Base-by-base conservation (phyloP, 345 rosid genomes). In the Bretschneidera sinensis region DNA sequence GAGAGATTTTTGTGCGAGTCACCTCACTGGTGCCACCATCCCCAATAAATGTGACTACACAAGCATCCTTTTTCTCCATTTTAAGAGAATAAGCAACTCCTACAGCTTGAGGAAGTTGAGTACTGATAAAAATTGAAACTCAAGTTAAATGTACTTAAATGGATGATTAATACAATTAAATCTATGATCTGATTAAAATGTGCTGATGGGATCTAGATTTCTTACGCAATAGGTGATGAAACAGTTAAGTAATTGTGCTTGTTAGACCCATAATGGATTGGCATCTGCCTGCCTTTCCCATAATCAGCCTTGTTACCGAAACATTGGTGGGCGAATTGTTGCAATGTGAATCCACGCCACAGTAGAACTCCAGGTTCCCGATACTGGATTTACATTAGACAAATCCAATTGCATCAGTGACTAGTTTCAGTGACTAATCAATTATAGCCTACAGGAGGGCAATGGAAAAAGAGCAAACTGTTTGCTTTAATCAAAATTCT, bases 21-120 rank as follows among this genome's bases (percentile, higher is more conserved):
- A 89, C 96, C 96, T 89, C 94, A 62, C 94, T 89, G 34, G 91
- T 79, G 51, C 83, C 81, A 0, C 96, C 96, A 71, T 89, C 94
- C 19, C 96, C 96, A 1, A 77, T 55, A 55, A 75, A 86, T 17
- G 91, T 67, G 6, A 83, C 89, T 0, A 64, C 87, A 51, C 96
- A 89, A 0, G 89, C 89, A 39, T 83, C 77, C 66, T 81, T 83
- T 61, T 74, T 69, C 11, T 84, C 96, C 89, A 84, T 86, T 67
- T 89, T 89, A 13, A 89, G 81, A 24, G 91, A 74, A 62, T 89
- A 84, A 0, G 89, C 97, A 54, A 77, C 73, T 13, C 97, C 94
- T 9, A 76, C 91, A 10, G 97, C 91, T 73, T 86, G 94, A 22
- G 91, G 91, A 66, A 89, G 79, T 64, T 89, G 97, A 19, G 91